phyloP scores from a whole-genome alignment of 179 eudicot genomes.

The Carnegiea gigantea region DNA sequence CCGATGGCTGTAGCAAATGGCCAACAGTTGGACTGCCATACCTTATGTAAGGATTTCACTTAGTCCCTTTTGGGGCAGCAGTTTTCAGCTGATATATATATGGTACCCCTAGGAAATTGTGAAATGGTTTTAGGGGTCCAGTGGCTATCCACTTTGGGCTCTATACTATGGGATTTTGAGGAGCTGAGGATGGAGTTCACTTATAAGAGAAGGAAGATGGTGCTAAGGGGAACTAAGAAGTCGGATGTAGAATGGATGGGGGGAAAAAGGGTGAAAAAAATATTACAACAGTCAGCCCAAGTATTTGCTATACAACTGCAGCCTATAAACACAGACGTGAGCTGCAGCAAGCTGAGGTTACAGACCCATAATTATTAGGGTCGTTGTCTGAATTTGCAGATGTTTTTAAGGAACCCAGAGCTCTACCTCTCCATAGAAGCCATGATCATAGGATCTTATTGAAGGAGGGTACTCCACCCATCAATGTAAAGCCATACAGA shows the following conservation, averaged over 20 bases:
- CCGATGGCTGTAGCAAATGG: neutral
- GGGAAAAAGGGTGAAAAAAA: too few relatives aligned
- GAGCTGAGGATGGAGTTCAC: too few relatives aligned
- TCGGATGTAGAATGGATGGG: too few relatives aligned
- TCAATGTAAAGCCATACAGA: too few relatives aligned
- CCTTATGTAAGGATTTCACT: neutral
- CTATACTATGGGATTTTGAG: too few relatives aligned
- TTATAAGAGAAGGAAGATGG: neutral
- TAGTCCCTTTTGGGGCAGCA: too few relatives aligned
- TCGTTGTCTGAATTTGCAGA: neutral
- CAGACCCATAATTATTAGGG: neutral
- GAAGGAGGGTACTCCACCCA: neutral
- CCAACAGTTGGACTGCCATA: neutral
- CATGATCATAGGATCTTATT: conserved; percentile 1
- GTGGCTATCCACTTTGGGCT: too few relatives aligned
- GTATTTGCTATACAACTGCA: neutral
- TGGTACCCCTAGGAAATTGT: too few relatives aligned
- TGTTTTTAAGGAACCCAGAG: conserved; percentile 1
- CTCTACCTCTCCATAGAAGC: too few relatives aligned
- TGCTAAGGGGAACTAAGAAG: neutral
- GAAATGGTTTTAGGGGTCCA: too few relatives aligned
- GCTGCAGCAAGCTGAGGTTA: too few relatives aligned
- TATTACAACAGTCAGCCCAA: neutral
- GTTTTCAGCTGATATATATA: too few relatives aligned
- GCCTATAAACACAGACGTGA: neutral